Percentiles rank a stretch among this genome's conserved stretches.
Conservation (phyloP, 352 stramenopile species). For the Pythium inflatum region DNA sequence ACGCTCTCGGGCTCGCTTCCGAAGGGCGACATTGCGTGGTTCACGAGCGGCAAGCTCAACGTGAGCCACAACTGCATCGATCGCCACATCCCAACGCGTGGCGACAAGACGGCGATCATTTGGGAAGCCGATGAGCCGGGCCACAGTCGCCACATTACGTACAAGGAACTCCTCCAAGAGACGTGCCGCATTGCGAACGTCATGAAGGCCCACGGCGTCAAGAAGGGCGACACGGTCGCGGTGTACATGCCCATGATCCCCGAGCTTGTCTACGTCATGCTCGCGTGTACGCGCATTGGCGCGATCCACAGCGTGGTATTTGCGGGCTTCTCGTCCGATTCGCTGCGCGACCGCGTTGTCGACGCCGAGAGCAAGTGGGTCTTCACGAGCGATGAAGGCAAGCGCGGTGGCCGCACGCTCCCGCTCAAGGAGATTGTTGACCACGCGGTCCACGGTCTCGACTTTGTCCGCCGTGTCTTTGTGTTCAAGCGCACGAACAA, state of each 20-base stretch:
- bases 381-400: conserved; percentile 94
- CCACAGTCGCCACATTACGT: conserved; percentile 89
- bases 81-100: conserved; percentile 82
- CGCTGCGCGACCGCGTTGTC: conserved; percentile 94
- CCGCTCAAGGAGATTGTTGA: conserved; percentile 97
- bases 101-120: conserved; percentile 95
- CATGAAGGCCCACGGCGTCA: conserved; percentile 90
- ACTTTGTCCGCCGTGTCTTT: conserved; percentile 94
- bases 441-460: conserved; percentile 84
- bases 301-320: conserved; percentile 97
- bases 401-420: conserved; percentile 91
- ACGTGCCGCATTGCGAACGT: conserved; percentile 95
- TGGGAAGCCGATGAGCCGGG: conserved; percentile 98
- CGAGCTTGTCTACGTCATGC: conserved; percentile 97
- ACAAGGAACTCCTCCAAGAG: conserved; percentile 88
- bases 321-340: conserved; percentile 94
- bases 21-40: conserved; percentile 95
- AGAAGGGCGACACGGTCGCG: conserved; percentile 94
- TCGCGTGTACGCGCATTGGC: conserved; percentile 97
- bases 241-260: conserved; percentile 99
- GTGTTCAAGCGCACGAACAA: conserved; percentile 93
- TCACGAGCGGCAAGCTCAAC: conserved; percentile 95
- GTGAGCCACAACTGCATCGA: conserved; percentile 96
- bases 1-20: conserved; percentile 84
- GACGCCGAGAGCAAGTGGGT: conserved; percentile 92